Conservation (phyloP, 331 rosid species). For the Rhamnella rubrinervis region DNA sequence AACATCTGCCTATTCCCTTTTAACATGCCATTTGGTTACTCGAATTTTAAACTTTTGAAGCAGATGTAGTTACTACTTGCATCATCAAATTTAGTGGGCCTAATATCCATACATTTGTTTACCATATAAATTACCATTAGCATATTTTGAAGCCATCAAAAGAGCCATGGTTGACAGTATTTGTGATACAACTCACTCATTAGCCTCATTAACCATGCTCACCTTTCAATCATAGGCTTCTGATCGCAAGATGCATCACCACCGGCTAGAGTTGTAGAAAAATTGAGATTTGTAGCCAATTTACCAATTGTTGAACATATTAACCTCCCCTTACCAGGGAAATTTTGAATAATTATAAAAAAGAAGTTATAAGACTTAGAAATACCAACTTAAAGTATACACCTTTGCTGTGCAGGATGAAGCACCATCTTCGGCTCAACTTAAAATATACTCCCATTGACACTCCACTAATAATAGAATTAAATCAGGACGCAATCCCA, state of each 20-base stretch:
- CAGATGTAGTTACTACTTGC: no score
- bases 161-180: no score
- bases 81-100: no score
- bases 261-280: constrained; percentile 92
- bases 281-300: constrained; percentile 82
- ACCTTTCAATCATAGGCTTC: constrained; percentile 94
- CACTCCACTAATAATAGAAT: constrained; percentile 29
- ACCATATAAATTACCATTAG: no score
- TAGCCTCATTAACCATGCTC: constrained; percentile 99
- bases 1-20: no score
- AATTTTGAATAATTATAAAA: constrained; percentile 37
- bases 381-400: constrained; percentile 62
- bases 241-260: constrained; percentile 95
- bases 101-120: no score
- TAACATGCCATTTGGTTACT: no score
- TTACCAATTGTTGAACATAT: constrained; percentile 71
- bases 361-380: constrained; percentile 45
- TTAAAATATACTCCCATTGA: constrained; percentile 29
- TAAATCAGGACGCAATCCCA: constrained; percentile 19
- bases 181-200: no score
- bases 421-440: constrained; percentile 47
- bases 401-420: constrained; percentile 56
- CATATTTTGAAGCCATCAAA: no score
- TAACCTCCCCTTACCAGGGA: constrained; percentile 99
- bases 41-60: no score